Evolutionary conservation across 306 rosid species (phyloP), one percentile per base, ranked within the genome.

Genomic region (Prunus davidiana): DNA sequence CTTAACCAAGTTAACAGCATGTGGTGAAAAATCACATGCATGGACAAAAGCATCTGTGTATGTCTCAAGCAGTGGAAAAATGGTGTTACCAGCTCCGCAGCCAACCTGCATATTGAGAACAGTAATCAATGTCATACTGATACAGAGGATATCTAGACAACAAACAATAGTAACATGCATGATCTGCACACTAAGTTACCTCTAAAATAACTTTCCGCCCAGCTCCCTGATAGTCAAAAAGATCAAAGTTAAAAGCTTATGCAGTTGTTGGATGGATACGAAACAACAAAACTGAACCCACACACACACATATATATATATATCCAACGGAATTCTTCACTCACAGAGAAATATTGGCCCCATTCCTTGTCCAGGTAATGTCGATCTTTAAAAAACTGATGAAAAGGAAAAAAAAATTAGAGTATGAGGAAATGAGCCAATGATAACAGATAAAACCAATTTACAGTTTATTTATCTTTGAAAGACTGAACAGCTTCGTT

Each of bases 351-450:
- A 79, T 89, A 88, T 63, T 79, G 86, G 34, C 97, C 97, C 97
- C 97, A 92, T 80, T 95, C 99, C 86, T 95, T 92, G 82, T 92
- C 99, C 93, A 92, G 84, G 87, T 90, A 89, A 77, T 95, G 97
- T 50, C 97, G 84, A 67, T 90, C 97, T 76, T 92, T 95, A 71
- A 95, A 95, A 84, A 95, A 95, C 97, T 95, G 87, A 63, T 7
- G 19, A 27, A 32, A 61, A 64, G 18, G 46, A 18, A 32, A 64
- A 22, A 54, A 14, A 72, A 50, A 50, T 24, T 19, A 4, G 41
- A 60, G 56, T 54, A 55, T 73, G 20, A 45, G 69, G 65, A 73
- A 73, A 38, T 56, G 46, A 79, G 46, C 61, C 54, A 54, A 62
- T 12, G 18, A 4, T 16, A 16, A 25, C 51, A 50, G 22, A 68